phyloP scores from a whole-genome alignment of 1,284 basidiomycete genomes.

The Pyrrhoderma lamaoense region DNA sequence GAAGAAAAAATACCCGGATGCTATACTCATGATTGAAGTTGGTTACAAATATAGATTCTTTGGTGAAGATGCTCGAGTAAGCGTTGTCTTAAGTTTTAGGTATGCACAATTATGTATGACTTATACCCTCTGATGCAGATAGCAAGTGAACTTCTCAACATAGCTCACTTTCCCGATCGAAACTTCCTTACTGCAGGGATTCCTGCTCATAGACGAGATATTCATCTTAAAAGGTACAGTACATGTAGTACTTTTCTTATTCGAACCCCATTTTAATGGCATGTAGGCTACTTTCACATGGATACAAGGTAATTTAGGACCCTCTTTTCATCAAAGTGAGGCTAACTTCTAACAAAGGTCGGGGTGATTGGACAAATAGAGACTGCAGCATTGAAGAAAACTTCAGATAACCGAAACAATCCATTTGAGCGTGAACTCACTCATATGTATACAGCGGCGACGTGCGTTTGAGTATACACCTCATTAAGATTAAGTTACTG shows the following conservation, averaged over 20 bases:
- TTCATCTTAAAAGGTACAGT: conserved; percentile 82
- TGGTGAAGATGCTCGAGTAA: conserved; percentile 81
- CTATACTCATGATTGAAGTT: conserved; percentile 79
- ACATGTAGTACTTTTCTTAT: conserved; percentile 6
- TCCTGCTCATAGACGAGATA: conserved; percentile 71
- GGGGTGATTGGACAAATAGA: conserved; percentile 91
- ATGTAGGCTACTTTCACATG: conserved; percentile 72
- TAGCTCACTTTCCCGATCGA: conserved; percentile 69
- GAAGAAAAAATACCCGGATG: conserved; percentile 68
- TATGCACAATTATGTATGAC: not conserved
- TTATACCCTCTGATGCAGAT: conserved; percentile 37
- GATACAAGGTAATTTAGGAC: conserved; percentile 57
- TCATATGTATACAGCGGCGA: conserved; percentile 82
- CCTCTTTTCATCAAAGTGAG: not conserved
- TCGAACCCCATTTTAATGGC: not conserved
- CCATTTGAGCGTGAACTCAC: conserved; percentile 81
- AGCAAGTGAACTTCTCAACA: conserved; percentile 77
- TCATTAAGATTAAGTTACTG: not conserved
- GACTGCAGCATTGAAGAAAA: conserved; percentile 93
- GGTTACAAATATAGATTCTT: conserved; percentile 89
- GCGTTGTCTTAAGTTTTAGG: conserved; percentile 12
- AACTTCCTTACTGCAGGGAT: conserved; percentile 84
- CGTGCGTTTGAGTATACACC: conserved; percentile 47
- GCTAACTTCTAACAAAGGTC: conserved; percentile 31
- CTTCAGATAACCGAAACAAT: conserved; percentile 72